Evolutionary conservation across 2,329 filamentous ascomycete genomes (phyloP).

Genomic region (Dothideomycetidae sp.): DNA sequence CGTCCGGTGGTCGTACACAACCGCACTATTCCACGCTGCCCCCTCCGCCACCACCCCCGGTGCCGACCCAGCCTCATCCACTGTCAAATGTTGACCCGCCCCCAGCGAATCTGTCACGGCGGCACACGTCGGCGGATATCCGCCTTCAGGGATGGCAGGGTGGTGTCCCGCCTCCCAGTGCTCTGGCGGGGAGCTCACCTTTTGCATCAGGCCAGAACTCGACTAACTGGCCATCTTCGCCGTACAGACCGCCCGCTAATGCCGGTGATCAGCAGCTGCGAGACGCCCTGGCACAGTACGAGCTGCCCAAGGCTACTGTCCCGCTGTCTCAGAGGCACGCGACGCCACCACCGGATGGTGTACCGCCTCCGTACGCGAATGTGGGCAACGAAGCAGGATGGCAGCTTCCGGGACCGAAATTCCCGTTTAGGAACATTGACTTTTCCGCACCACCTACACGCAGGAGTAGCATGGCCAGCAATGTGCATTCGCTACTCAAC

Average conservation of each 20-base stretch:
- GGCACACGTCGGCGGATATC: constrained; percentile 93
- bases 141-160: constrained; percentile 56
- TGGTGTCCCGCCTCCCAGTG: constrained; percentile 44
- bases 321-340: constrained; percentile 32
- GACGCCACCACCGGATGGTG: constrained; percentile 28
- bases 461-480: constrained; percentile 57
- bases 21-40: constrained; percentile 47
- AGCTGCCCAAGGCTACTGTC: constrained; percentile 40
- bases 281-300: constrained; percentile 50
- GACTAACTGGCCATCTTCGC: constrained; percentile 53
- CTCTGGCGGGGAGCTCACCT: constrained; percentile 41
- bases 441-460: constrained; percentile 48
- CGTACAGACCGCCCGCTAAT: constrained; percentile 34
- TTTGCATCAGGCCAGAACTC: constrained; percentile 50
- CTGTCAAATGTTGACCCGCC: constrained; percentile 42
- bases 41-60: constrained; percentile 50
- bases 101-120: constrained; percentile 55
- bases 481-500: constrained; percentile 52
- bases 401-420: constrained; percentile 38
- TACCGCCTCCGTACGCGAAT: constrained; percentile 29
- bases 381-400: constrained; percentile 41
- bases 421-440: constrained; percentile 34
- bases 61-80: constrained; percentile 41
- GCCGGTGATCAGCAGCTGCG: constrained; percentile 47
- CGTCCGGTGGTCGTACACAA: constrained; percentile 59